These are phyloP conservation scores for Mycena leptocephala DNA, from an alignment of 768 basidiomycete species.

Conservation along the genomic window DNA sequence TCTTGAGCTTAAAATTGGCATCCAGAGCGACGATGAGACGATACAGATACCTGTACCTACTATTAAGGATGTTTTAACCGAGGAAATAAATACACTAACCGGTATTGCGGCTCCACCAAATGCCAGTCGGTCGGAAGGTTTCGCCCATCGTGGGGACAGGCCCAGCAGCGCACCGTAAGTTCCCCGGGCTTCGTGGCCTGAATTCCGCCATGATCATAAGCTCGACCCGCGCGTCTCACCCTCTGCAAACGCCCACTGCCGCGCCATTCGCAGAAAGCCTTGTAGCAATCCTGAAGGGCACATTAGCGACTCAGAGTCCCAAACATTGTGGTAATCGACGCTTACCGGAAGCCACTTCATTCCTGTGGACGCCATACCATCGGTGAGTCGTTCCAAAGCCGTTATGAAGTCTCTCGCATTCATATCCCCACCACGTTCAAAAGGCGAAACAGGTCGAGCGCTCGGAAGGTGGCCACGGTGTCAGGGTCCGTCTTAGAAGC, in stretches of 20 bases:
- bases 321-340: background rate
- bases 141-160: constrained; percentile 35
- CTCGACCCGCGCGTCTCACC: constrained; percentile 1
- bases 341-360: constrained; percentile 12
- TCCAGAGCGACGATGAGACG: constrained; percentile 41
- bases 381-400: background rate
- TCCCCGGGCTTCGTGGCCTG: constrained; percentile 18
- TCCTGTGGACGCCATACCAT: background rate
- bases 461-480: constrained; percentile 22
- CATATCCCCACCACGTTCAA: constrained; percentile 29
- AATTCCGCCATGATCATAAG: constrained; percentile 19
- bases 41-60: constrained; percentile 37
- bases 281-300: constrained; percentile 7
- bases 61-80: background rate
- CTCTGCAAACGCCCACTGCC: constrained; percentile 12
- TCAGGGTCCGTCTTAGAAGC: constrained; percentile 31
- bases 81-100: background rate
- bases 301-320: background rate
- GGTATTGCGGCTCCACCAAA: background rate
- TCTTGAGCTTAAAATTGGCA: constrained; percentile 45
- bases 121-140: constrained; percentile 39
- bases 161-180: constrained; percentile 35
- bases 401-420: constrained; percentile 23
- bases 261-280: constrained; percentile 5
- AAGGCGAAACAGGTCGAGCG: constrained; percentile 23